A percentile compares a stretch with the other conserved stretches of the same genome.
Evolutionary conservation across 2,329 filamentous ascomycete genomes (phyloP).

Genomic region (Neonectria faginata): DNA sequence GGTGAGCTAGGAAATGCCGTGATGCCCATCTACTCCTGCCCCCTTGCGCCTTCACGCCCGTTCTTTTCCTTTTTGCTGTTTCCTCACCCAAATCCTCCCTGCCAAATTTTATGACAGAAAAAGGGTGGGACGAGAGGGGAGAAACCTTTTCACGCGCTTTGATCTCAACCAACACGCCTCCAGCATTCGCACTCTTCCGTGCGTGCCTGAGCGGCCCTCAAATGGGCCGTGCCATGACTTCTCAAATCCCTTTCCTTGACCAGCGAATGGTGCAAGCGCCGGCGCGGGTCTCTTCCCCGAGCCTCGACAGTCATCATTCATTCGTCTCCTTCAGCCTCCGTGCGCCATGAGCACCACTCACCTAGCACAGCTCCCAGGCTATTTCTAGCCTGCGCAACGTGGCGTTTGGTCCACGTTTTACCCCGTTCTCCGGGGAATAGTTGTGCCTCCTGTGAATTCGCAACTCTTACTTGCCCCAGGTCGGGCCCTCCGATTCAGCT

Average conservation of each 20-base stretch:
- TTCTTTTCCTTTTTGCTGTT: constrained; percentile 25
- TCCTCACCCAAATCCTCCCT: constrained; percentile 17
- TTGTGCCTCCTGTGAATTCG: constrained; percentile 20
- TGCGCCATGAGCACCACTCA: constrained; percentile 13
- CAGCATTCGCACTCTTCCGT: constrained; percentile 11
- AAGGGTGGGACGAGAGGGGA: background rate
- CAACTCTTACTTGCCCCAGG: constrained; percentile 26
- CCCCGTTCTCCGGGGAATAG: constrained; percentile 14
- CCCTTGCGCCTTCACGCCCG: constrained; percentile 15
- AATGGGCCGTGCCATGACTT: background rate
- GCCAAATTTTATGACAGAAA: constrained; percentile 13
- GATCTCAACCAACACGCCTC: constrained; percentile 5
- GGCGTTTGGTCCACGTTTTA: constrained; percentile 26
- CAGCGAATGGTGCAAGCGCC: constrained; percentile 2
- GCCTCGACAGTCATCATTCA: constrained; percentile 19
- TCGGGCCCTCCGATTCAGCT: constrained; percentile 10
- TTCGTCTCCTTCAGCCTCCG: constrained; percentile 20
- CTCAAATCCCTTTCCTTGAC: constrained; percentile 2
- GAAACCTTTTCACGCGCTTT: constrained; percentile 7
- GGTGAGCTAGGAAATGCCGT: constrained; percentile 15
- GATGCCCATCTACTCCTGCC: constrained; percentile 10
- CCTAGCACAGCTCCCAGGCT: constrained; percentile 20
- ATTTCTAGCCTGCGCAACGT: constrained; percentile 23
- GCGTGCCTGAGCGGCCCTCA: constrained; percentile 7
- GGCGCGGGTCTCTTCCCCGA: constrained; percentile 20